Conservation (phyloP, 495 filamentous ascomycete genomes). For the Hypoxylon subgilvum region DNA sequence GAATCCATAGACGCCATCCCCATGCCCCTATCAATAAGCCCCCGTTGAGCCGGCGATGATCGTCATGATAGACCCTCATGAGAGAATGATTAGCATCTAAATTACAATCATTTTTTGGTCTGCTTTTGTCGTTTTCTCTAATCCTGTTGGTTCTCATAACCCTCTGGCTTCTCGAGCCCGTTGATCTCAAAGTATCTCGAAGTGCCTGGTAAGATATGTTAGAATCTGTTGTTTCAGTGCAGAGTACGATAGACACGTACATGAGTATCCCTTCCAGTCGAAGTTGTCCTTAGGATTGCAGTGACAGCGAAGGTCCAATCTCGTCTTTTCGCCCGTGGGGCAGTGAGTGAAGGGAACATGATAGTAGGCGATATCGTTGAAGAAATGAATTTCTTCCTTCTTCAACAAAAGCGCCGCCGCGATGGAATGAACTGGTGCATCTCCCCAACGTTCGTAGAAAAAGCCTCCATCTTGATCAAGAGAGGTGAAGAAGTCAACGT, state of each 20-base stretch:
- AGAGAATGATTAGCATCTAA: constrained; percentile 33
- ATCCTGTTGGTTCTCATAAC: constrained; percentile 74
- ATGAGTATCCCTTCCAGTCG: constrained; percentile 97
- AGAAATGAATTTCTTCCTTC: constrained; percentile 96
- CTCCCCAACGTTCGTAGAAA: constrained; percentile 93
- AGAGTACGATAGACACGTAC: constrained; percentile 58
- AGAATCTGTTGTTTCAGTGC: constrained; percentile 2
- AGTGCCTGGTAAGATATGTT: constrained; percentile 61
- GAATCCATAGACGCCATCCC: constrained; percentile 41
- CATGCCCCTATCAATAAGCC: constrained; percentile 35
- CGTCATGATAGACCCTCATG: constrained; percentile 36
- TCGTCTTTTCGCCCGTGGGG: constrained; percentile 80
- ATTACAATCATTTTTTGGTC: constrained; percentile 26
- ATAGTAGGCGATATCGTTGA: constrained; percentile 98
- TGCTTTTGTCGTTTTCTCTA: constrained; percentile 41
- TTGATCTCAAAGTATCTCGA: constrained; percentile 83
- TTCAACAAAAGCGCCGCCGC: constrained; percentile 82
- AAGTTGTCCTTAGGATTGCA: constrained; percentile 97
- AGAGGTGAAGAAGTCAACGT: constrained; percentile 79
- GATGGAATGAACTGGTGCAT: constrained; percentile 93
- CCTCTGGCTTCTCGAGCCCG: constrained; percentile 76
- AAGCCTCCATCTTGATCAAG: constrained; percentile 85
- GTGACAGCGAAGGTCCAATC: constrained; percentile 82
- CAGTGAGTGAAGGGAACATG: constrained; percentile 99
- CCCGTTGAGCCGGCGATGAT: constrained; percentile 35